These are phyloP conservation scores for Fraxinus baroniana DNA, from an alignment of 305 asterid species.

Conservation along the genomic window DNA sequence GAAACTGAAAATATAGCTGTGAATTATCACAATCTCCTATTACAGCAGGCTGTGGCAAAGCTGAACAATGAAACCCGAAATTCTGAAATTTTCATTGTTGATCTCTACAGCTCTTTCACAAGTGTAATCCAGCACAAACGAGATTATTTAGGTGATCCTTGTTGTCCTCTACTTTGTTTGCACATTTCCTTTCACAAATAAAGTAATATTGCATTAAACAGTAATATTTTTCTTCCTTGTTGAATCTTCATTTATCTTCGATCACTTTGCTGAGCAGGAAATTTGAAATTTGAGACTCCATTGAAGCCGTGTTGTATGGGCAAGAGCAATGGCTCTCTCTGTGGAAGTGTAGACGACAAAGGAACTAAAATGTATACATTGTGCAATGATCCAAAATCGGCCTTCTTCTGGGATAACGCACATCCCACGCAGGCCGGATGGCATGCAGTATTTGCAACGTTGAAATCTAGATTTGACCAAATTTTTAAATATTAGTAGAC, in stretches of 20 bases:
- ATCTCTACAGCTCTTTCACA: slow-evolving; percentile 35
- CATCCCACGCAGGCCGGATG: slow-evolving; percentile 86
- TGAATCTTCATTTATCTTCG: neutral
- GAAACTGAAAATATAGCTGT: slow-evolving; percentile 32
- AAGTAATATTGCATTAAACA: too few relatives aligned
- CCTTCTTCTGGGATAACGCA: slow-evolving; percentile 67
- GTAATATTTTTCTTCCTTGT: neutral
- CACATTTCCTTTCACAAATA: neutral
- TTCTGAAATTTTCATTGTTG: slow-evolving; percentile 30
- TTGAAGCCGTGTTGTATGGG: slow-evolving; percentile 76
- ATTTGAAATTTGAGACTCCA: slow-evolving; percentile 49
- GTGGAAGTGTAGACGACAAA: slow-evolving; percentile 49
- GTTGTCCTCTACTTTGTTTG: neutral
- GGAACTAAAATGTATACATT: slow-evolving; percentile 54
- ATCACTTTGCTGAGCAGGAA: slow-evolving; percentile 32
- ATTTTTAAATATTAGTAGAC: slow-evolving; percentile 10
- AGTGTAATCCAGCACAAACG: slow-evolving; percentile 21
- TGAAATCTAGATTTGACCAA: slow-evolving; percentile 43
- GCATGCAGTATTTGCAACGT: slow-evolving; percentile 44
- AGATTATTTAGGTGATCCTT: slow-evolving; percentile 25
- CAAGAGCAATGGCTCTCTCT: slow-evolving; percentile 27
- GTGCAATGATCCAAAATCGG: slow-evolving; percentile 45
- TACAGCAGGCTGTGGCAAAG: slow-evolving; percentile 30
- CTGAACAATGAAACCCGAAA: slow-evolving; percentile 31
- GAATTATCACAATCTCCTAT: slow-evolving; percentile 31